Evolutionary conservation across 108 stramenopile species (phyloP), one percentile per base, ranked within the genome.

Genomic region (Skeletonema grethae): DNA sequence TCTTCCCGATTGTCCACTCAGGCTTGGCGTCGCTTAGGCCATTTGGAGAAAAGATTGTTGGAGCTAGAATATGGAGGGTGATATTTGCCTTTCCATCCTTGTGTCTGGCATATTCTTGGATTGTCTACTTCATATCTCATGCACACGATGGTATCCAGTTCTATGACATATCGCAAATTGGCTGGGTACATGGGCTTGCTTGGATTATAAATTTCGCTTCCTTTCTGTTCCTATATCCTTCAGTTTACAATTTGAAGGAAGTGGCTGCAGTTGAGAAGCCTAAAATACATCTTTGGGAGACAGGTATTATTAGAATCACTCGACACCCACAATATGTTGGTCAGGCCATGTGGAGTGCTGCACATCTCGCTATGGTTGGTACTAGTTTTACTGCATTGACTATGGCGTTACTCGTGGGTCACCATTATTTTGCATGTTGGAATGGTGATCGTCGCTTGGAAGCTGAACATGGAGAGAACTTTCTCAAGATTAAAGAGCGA

Each of bases 241-340:
- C 87, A 22, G 90, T 92, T 20, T 98, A 97, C 82, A 98, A 98
- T 76, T 76, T 98, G 30, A 88, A 92, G 65, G 98, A 98, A 75
- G 92, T 98, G 29, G 94, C 94, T 12, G 93, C 92, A 15, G 84
- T 95, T 5, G 87, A 94, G 57, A 75, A 66, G 32, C 97, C 95
- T 5, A 82, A 93, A 71, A 67, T 97, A 25, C 88, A 84, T 69
- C 64, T 98, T 57, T 98, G 95, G 95, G 97, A 97, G 57, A 97
- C 97, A 30, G 98, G 98, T 0, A 83, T 98, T 12, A 96, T 89
- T 61, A 86, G 98, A 11, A 97, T 98, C 75, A 97, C 98, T 24
- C 87, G 97, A 1, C 98, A 99, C 80, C 98, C 98, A 15, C 98
- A 99, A 71, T 84, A 82, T 57, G 83, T 97, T 4, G 98, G 98